phyloP scores from a whole-genome alignment of 2,329 filamentous ascomycete species.

The Venturia pyrina region DNA sequence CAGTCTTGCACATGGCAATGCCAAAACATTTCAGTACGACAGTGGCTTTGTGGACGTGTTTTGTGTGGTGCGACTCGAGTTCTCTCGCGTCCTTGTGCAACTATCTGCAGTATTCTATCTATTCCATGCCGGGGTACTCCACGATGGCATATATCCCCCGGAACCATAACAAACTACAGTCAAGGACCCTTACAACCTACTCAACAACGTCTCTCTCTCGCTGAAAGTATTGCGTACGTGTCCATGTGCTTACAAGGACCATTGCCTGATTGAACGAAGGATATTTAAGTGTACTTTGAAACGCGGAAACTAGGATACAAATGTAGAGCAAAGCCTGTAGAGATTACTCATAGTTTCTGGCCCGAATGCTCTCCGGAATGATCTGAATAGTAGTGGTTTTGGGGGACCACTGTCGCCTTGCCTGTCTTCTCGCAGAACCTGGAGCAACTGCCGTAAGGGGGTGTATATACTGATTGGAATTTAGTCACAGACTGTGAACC shows the following conservation, averaged over 20 bases:
- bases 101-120: not conserved
- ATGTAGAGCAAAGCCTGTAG: not conserved
- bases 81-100: not conserved
- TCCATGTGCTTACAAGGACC: not conserved
- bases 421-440: slow-evolving; percentile 73
- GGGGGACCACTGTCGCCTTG: slow-evolving; percentile 58
- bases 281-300: not conserved
- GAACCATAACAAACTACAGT: not conserved
- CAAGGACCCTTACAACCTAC: not conserved
- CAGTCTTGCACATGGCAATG: not conserved
- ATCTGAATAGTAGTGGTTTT: slow-evolving; percentile 62
- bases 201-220: not conserved
- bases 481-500: slow-evolving; percentile 8
- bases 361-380: slow-evolving; percentile 19
- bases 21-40: not conserved
- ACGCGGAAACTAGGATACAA: not conserved
- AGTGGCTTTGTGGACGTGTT: not conserved
- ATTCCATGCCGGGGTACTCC: not conserved
- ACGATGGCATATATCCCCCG: not conserved
- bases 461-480: slow-evolving; percentile 54
- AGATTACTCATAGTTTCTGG: slow-evolving; percentile 9
- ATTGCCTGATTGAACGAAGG: not conserved
- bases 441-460: slow-evolving; percentile 80
- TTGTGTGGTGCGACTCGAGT: not conserved
- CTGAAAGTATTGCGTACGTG: not conserved